phyloP scores from a whole-genome alignment of 2,329 filamentous ascomycete species.

The Aspergillus quadricinctus region DNA sequence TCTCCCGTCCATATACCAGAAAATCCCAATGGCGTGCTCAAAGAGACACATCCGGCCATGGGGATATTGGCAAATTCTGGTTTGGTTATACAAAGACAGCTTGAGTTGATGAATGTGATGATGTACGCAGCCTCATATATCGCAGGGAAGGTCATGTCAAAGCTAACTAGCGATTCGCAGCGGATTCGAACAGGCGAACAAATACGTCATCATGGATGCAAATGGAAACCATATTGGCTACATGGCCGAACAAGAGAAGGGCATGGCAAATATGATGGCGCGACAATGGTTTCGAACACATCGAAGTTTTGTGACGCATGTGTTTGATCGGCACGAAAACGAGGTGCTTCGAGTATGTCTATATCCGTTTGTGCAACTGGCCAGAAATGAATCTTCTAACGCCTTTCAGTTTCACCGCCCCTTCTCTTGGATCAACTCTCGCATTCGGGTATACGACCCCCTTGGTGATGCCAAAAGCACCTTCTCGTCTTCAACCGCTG shows the following conservation, averaged over 20 bases:
- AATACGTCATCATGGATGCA: constrained; percentile 62
- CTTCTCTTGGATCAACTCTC: constrained; percentile 60
- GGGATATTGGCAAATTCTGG: constrained; percentile 57
- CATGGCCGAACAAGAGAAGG: constrained; percentile 60
- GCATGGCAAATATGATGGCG: constrained; percentile 52
- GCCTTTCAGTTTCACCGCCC: constrained; percentile 53
- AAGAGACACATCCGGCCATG: constrained; percentile 54
- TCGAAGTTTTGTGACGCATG: constrained; percentile 60
- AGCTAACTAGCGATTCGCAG: constrained; percentile 18
- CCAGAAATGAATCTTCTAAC: constrained; percentile 3
- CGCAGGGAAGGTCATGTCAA: not conserved
- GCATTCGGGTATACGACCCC: constrained; percentile 54
- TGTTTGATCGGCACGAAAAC: constrained; percentile 58
- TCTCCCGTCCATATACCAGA: constrained; percentile 59
- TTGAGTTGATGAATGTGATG: constrained; percentile 64
- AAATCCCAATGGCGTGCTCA: constrained; percentile 57
- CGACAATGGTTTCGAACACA: constrained; percentile 60
- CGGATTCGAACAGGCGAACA: constrained; percentile 64
- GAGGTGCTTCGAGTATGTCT: constrained; percentile 51
- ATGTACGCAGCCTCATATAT: constrained; percentile 34
- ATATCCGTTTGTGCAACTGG: not conserved
- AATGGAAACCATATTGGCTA: constrained; percentile 61
- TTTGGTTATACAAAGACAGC: constrained; percentile 58
- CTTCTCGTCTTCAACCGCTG: constrained; percentile 38
- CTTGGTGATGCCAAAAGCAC: constrained; percentile 31